Percentiles rank a stretch among this genome's conserved stretches.
These are phyloP conservation scores for Nepenthes mirabilis DNA, from an alignment of 148 eudicot genomes.

Conservation along the genomic window DNA sequence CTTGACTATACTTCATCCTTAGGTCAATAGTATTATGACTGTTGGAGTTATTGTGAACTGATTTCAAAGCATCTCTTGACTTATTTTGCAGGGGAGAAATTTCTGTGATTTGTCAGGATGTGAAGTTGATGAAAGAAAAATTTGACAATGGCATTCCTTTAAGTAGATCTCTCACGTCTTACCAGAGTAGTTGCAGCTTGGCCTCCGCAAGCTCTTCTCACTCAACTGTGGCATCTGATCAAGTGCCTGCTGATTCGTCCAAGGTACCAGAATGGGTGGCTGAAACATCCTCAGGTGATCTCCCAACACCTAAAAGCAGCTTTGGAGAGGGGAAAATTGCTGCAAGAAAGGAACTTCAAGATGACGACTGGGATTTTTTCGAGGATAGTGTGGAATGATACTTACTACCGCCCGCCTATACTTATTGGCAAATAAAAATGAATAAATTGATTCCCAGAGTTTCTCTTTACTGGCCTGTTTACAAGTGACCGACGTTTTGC, in stretches of 20 bases:
- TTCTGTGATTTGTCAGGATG: conserved; percentile 66
- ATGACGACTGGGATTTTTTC: conserved; percentile 69
- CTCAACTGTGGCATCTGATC: conserved; percentile 23
- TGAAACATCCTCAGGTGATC: conserved; percentile 9
- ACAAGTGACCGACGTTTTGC: no score
- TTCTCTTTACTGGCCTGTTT: no score
- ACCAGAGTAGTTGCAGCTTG: conserved; percentile 36
- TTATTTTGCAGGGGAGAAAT: conserved; percentile 70
- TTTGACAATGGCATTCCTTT: conserved; percentile 43
- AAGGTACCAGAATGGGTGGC: conserved; percentile 11
- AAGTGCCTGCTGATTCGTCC: conserved; percentile 9
- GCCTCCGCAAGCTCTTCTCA: conserved; percentile 53
- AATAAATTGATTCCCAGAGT: no score
- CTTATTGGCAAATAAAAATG: no score
- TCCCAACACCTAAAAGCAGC: conserved; percentile 11
- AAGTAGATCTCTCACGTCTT: conserved; percentile 38
- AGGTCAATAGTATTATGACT: no score
- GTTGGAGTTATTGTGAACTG: no score
- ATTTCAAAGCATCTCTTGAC: no score
- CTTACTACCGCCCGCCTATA: no score
- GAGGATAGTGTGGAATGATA: conserved; percentile 6
- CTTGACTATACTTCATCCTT: no score
- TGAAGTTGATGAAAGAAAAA: conserved; percentile 55
- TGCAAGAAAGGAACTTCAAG: conserved; percentile 22
- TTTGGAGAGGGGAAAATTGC: conserved; percentile 13